Base-by-base conservation (phyloP, 768 basidiomycete species). In the Kwoniella dejecticola region DNA sequence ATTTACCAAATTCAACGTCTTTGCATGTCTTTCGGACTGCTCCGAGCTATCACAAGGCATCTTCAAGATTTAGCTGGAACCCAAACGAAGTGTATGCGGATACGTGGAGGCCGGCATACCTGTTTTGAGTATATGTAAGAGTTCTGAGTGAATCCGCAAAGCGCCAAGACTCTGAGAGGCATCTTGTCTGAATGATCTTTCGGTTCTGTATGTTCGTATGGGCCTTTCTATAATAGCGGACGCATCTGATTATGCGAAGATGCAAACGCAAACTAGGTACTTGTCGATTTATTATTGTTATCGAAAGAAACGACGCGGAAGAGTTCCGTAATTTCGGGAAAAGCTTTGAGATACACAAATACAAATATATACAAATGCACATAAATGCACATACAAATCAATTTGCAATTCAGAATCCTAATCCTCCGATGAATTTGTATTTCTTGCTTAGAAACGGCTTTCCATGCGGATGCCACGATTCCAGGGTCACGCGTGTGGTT, bases 61-160 rank as follows among this genome's bases (percentile, higher is more conserved):
- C 15, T 30, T 33, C 44, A 3, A 48, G 40, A 40, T 26, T 56
- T 19, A 36, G 11, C 21, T n/a, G n/a, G 27, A 31, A 15, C 10
- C 36, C 15, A 29, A 15, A 27, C 24, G 12, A 27, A 24, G 6
- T 2, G 46, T 26, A 26, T 38, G 36, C 8, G 36, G 36, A 38
- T 40, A 23, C 41, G n/a, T n/a, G n/a, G n/a, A n/a, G n/a, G n/a
- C n/a, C n/a, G n/a, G 40, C 61, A 13, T 21, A 69, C 75, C 69
- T 77, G 75, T 57, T 68, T 75, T 23, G 48, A 61, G 65, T 74
- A 70, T 58, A 77, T 77, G 42, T 63, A 53, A 17, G 74, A 69
- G 55, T 77, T 77, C 50, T 77, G 76, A 4, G 76, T 76, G 68
- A 74, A 77, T 10, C 76, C 76, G 26, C 74, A 75, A 24, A 77